phyloP scores from a whole-genome alignment of 2,329 filamentous ascomycete genomes.

The Ilyonectria robusta region DNA sequence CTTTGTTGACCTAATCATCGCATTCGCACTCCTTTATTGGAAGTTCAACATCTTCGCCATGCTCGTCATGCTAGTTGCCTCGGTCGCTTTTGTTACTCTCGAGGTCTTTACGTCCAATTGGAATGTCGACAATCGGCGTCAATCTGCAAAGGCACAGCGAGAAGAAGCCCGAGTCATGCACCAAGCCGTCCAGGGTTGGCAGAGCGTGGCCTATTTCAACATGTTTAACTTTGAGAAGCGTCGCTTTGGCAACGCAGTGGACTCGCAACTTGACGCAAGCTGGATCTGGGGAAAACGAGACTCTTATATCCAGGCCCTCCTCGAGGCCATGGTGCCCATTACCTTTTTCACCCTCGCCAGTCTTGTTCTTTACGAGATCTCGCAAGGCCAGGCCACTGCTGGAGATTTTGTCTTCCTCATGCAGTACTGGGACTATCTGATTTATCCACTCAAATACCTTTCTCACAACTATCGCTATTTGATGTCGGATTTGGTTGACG shows the following conservation, averaged over 20 bases:
- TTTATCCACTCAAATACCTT: conserved; percentile 56
- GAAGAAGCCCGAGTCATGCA: conserved; percentile 68
- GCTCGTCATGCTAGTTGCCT: conserved; percentile 52
- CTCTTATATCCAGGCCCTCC: conserved; percentile 38
- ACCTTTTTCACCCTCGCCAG: conserved; percentile 51
- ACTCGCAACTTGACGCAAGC: conserved; percentile 42
- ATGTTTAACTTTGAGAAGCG: conserved; percentile 50
- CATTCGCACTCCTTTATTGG: conserved; percentile 71
- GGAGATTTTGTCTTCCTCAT: conserved; percentile 72
- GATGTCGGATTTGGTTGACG: conserved; percentile 69
- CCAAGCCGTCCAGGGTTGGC: conserved; percentile 72
- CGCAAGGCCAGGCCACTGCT: conserved; percentile 32
- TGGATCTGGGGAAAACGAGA: conserved; percentile 40
- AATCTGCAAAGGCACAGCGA: conserved; percentile 57
- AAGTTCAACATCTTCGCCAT: conserved; percentile 74
- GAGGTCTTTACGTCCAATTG: conserved; percentile 54
- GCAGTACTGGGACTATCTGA: conserved; percentile 71
- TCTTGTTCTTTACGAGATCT: conserved; percentile 43
- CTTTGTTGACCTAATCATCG: conserved; percentile 72
- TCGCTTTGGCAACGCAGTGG: conserved; percentile 47
- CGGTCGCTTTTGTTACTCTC: conserved; percentile 35
- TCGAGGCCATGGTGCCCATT: conserved; percentile 61
- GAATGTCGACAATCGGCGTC: conserved; percentile 56
- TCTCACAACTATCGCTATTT: conserved; percentile 46
- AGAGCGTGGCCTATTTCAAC: conserved; percentile 65